Conservation (phyloP, 2,329 filamentous ascomycete species). For the Diaporthe batatas region DNA sequence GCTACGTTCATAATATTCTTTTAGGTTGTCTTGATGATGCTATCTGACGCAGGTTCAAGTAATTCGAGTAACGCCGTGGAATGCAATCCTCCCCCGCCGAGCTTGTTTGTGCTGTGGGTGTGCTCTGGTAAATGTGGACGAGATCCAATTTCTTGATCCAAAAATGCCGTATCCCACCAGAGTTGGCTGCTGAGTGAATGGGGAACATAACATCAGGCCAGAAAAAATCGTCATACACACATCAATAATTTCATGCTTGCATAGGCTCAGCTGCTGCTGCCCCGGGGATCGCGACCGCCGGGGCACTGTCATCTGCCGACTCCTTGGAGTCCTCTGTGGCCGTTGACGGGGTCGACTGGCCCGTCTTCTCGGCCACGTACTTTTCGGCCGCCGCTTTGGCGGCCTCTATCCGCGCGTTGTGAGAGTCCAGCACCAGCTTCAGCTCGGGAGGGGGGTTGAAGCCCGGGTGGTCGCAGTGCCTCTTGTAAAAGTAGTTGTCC, state of each 20-base stretch:
- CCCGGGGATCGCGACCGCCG: constrained; percentile 18
- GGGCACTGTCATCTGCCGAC: constrained; percentile 13
- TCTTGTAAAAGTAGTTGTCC: constrained; percentile 86
- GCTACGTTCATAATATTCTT: constrained; percentile 27
- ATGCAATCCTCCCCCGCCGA: constrained; percentile 32
- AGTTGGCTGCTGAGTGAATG: constrained; percentile 16
- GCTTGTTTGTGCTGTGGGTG: neutral
- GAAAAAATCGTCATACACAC: constrained; percentile 7
- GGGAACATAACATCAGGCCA: constrained; percentile 10
- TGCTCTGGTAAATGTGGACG: constrained; percentile 15
- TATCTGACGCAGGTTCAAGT: constrained; percentile 15
- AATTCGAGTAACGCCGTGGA: constrained; percentile 37
- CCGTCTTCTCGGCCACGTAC: constrained; percentile 36
- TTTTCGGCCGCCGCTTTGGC: constrained; percentile 47
- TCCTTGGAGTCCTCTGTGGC: constrained; percentile 21
- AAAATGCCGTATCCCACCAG: constrained; percentile 8
- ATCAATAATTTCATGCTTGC: constrained; percentile 21
- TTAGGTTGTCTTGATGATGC: constrained; percentile 18
- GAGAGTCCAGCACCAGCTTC: constrained; percentile 69
- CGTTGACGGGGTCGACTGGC: constrained; percentile 30
- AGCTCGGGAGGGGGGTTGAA: constrained; percentile 77
- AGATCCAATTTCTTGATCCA: constrained; percentile 29
- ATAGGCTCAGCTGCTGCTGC: constrained; percentile 14
- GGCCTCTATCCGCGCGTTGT: constrained; percentile 61
- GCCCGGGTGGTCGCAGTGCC: constrained; percentile 87